phyloP scores from a whole-genome alignment of 257 asterid species.

The Cynanchum wilfordii region DNA sequence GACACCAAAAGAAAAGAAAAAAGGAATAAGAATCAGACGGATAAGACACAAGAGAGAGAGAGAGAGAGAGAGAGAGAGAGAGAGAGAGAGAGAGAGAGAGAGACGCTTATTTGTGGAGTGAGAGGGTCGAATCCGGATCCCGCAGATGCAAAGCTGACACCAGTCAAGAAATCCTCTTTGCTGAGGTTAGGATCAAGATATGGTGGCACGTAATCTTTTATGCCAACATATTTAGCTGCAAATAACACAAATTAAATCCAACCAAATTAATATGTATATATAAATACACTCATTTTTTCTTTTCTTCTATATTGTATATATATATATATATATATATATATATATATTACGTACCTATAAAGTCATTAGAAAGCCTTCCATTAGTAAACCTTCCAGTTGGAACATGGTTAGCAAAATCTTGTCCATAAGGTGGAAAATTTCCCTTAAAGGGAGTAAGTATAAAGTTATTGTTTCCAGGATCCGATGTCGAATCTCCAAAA shows the following conservation, averaged over 20 bases:
- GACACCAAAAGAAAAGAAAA: not conserved
- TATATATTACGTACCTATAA: constrained; percentile 40
- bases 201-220: constrained; percentile 61
- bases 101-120: constrained; percentile 52
- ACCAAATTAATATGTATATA: too few relatives aligned
- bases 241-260: not conserved
- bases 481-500: constrained; percentile 81
- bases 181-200: constrained; percentile 55
- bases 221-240: constrained; percentile 60
- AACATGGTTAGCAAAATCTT: constrained; percentile 43
- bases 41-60: too few relatives aligned
- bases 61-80: too few relatives aligned
- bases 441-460: constrained; percentile 42
- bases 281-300: not conserved
- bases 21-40: not conserved
- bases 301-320: not conserved
- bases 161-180: constrained; percentile 46
- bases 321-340: too few relatives aligned
- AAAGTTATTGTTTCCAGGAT: constrained; percentile 76
- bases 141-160: constrained; percentile 90
- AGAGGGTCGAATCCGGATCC: constrained; percentile 87
- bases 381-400: constrained; percentile 76
- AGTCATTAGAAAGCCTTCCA: constrained; percentile 67
- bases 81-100: constrained; percentile 17
- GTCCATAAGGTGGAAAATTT: constrained; percentile 72